Percentiles rank a stretch among this genome's conserved stretches.
phyloP scores from a whole-genome alignment of 495 filamentous ascomycete genomes.

The Pyrenula massariospora region DNA sequence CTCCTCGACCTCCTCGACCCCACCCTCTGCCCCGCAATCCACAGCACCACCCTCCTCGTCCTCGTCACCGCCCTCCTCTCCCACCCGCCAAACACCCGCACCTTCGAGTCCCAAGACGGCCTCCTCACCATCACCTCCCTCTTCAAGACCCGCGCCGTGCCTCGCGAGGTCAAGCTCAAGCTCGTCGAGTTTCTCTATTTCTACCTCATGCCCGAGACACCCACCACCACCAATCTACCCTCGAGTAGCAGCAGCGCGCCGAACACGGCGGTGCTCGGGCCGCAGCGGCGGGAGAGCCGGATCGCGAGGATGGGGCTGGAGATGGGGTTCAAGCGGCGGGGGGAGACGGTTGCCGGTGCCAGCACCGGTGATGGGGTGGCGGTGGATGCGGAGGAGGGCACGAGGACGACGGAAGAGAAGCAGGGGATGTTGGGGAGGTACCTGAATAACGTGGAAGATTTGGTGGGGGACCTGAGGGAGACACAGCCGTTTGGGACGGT shows the following conservation, averaged over 20 bases:
- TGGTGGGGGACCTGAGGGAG: constrained; percentile 82
- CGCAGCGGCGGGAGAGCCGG: constrained; percentile 66
- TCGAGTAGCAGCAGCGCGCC: constrained; percentile 25
- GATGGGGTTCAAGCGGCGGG: constrained; percentile 17
- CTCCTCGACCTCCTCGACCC: constrained; percentile 92
- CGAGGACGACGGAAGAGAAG: constrained; percentile 75
- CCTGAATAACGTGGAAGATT: constrained; percentile 78
- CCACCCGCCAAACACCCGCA: constrained; percentile 72
- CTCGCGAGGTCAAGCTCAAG: constrained; percentile 80
- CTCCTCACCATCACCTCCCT: constrained; percentile 86
- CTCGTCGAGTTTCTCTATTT: constrained; percentile 95
- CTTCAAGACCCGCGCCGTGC: constrained; percentile 75
- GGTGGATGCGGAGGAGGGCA: constrained; percentile 29
- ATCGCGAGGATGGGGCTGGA: constrained; percentile 18
- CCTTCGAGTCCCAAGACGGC: constrained; percentile 88
- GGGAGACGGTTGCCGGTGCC: constrained; percentile 22
- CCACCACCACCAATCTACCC: constrained; percentile 32
- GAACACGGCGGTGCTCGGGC: constrained; percentile 23
- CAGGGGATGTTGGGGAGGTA: constrained; percentile 70
- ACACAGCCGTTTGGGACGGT: constrained; percentile 12
- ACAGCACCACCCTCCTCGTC: constrained; percentile 78
- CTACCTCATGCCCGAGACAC: constrained; percentile 89
- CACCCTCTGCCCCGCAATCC: constrained; percentile 80
- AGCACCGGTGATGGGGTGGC: constrained; percentile 23
- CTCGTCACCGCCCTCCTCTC: constrained; percentile 81